Evolutionary conservation across 768 basidiomycete genomes (phyloP), one percentile per base, ranked within the genome.

Genomic region (Trametes maxima): DNA sequence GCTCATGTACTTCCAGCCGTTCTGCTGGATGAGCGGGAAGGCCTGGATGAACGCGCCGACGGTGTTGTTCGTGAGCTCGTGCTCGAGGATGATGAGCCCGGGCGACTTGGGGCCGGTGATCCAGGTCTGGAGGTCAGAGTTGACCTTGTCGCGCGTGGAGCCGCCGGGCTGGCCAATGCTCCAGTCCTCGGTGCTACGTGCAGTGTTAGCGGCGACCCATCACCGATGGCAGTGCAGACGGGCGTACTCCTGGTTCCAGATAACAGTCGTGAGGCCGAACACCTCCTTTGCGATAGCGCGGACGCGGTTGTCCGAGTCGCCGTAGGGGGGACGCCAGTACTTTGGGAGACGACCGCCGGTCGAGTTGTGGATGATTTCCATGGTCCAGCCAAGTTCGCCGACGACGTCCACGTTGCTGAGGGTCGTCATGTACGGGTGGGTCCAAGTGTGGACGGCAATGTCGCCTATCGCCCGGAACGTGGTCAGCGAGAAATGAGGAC

Each of bases 311-410:
- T 98, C 95, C 46, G 82, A 82, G 72, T 95, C 90, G 36, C 92
- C 92, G 69, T 84, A 94, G 8, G 93, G 93, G 1, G 92, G 92
- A n/a, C 93, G 77, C 94, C 94, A 97, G 79, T 80, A 95, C 48
- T 77, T 75, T 16, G 88, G 83, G n/a, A 86, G 68, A 16, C 78
- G 82, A 3, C 95, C 95, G 39, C 89, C 89, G 12, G 77, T 82
- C 3, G 76, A 74, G 69, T 85, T 80, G 65, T 76, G 73, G 68
- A 84, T 83, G 65, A 84, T 75, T 68, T 85, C 77, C 72, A 80
- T 76, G 0, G 84, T 81, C 78, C 79, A 85, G 21, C 81, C 84
- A 40, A 85, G 73, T 74, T 74, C 68, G 21, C 64, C 82, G 39
- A 87, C 59, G 22, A 85, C 70, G 35, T 78, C 69, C 46, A 71